Percentiles rank a stretch among this genome's conserved stretches.
phyloP scores from a whole-genome alignment of 805 yeast species.

The Nakazawaea sp. region DNA sequence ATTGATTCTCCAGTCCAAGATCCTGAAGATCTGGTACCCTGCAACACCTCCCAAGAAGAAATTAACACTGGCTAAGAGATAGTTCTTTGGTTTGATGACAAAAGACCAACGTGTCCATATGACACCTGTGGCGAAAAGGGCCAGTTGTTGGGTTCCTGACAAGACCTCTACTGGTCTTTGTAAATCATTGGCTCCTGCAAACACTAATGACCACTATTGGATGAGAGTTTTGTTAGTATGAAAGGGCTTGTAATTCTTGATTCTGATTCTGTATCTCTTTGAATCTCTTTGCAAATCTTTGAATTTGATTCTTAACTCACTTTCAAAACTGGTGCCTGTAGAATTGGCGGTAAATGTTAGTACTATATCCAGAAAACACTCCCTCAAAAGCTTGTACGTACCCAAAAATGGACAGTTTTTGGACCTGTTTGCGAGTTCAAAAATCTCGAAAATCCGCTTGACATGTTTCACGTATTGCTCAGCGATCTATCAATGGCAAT shows the following conservation, averaged over 20 bases:
- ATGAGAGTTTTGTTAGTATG: not conserved
- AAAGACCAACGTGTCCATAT: constrained; percentile 99
- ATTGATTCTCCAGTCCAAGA: constrained; percentile 55
- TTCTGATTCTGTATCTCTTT: too few species aligned
- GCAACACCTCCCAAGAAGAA: constrained; percentile 91
- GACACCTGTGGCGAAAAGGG: constrained; percentile 84
- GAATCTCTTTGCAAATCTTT: too few species aligned
- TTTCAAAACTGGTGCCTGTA: constrained; percentile 53
- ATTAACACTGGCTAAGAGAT: constrained; percentile 84
- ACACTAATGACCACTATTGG: constrained; percentile 76
- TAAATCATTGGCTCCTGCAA: constrained; percentile 86
- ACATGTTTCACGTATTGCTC: constrained; percentile 19
- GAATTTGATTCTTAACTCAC: too few species aligned
- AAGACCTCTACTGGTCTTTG: constrained; percentile 88
- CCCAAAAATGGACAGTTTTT: constrained; percentile 97
- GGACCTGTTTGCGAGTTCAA: constrained; percentile 92
- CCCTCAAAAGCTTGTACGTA: constrained; percentile 24
- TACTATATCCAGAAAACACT: too few species aligned
- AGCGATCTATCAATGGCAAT: not conserved
- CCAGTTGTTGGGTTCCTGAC: constrained; percentile 83
- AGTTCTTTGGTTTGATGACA: constrained; percentile 84
- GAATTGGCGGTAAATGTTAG: constrained; percentile 1
- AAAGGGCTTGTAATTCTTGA: not conserved
- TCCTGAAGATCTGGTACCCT: constrained; percentile 71
- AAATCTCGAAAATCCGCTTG: constrained; percentile 62